phyloP scores from a whole-genome alignment of 2,329 filamentous ascomycete species.

The Talaromyces piceae region DNA sequence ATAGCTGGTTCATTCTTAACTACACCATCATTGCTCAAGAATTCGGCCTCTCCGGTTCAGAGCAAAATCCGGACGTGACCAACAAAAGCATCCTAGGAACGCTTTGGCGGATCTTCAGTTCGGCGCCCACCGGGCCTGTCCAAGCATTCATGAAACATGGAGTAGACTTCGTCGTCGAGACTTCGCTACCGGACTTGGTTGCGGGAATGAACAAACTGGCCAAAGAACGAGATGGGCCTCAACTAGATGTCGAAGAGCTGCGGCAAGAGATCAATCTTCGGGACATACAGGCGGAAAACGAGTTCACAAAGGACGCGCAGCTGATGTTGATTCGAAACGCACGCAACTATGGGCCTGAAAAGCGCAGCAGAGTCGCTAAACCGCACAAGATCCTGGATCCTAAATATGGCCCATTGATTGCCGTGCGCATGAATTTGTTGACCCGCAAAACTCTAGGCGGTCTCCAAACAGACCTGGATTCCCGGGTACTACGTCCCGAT shows the following conservation, averaged over 20 bases:
- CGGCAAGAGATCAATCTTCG: slow-evolving; percentile 45
- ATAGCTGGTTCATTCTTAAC: slow-evolving; percentile 57
- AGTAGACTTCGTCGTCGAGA: slow-evolving; percentile 52
- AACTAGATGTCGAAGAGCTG: slow-evolving; percentile 41
- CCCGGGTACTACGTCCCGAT: slow-evolving; percentile 46
- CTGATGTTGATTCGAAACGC: slow-evolving; percentile 55
- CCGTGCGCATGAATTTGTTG: slow-evolving; percentile 53
- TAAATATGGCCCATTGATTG: slow-evolving; percentile 52
- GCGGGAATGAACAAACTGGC: slow-evolving; percentile 53
- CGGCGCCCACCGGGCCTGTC: slow-evolving; percentile 48
- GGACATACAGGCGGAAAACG: slow-evolving; percentile 50
- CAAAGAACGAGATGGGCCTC: slow-evolving; percentile 36
- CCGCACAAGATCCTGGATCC: slow-evolving; percentile 50
- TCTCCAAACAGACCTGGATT: slow-evolving; percentile 52
- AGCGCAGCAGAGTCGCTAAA: slow-evolving; percentile 42
- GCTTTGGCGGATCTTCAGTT: slow-evolving; percentile 44
- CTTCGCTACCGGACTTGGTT: slow-evolving; percentile 50
- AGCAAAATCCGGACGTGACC: slow-evolving; percentile 57
- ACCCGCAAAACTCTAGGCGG: slow-evolving; percentile 56
- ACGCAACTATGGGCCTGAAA: slow-evolving; percentile 50
- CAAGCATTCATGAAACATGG: slow-evolving; percentile 54
- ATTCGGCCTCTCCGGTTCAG: slow-evolving; percentile 55
- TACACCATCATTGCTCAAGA: slow-evolving; percentile 54
- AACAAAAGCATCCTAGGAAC: slow-evolving; percentile 48
- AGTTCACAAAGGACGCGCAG: slow-evolving; percentile 54